A percentile compares a stretch with the other conserved stretches of the same genome.
These are phyloP conservation scores for Russula earlei DNA, from an alignment of 768 basidiomycete genomes.

Conservation along the genomic window DNA sequence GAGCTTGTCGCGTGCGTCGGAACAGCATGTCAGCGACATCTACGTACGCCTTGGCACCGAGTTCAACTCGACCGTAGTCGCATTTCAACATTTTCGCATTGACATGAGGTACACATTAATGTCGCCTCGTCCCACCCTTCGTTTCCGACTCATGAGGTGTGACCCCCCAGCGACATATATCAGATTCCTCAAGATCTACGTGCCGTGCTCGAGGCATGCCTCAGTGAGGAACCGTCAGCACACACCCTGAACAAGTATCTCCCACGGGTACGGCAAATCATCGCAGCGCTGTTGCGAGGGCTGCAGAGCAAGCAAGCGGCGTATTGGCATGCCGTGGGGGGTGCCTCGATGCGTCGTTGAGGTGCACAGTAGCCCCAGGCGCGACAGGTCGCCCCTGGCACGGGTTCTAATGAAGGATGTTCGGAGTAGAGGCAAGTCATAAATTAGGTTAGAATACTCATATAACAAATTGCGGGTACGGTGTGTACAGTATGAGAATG, in stretches of 20 bases:
- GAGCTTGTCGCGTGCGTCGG: constrained; percentile 48
- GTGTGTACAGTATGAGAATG: constrained; percentile 1
- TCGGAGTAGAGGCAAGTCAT: neutral
- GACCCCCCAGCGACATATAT: constrained; percentile 28
- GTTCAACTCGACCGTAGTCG: constrained; percentile 70
- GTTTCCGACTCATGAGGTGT: constrained; percentile 1
- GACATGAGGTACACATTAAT: constrained; percentile 56
- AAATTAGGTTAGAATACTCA: constrained; percentile 2
- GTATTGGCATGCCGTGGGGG: constrained; percentile 27
- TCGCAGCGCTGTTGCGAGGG: constrained; percentile 33
- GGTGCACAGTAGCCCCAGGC: neutral
- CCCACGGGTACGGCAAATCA: constrained; percentile 30
- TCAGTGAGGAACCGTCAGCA: constrained; percentile 34
- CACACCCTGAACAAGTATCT: constrained; percentile 29
- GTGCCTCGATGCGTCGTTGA: neutral
- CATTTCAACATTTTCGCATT: constrained; percentile 67
- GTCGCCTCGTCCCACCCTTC: neutral
- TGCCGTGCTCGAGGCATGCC: constrained; percentile 33
- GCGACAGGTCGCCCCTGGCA: neutral
- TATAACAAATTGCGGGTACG: neutral
- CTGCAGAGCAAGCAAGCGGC: constrained; percentile 34
- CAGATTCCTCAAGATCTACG: constrained; percentile 33
- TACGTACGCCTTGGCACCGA: constrained; percentile 87
- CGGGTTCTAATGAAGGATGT: neutral
- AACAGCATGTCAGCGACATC: constrained; percentile 74